phyloP scores from a whole-genome alignment of 202 grass and related monocot species.

The Cymbopogon flexuosus region DNA sequence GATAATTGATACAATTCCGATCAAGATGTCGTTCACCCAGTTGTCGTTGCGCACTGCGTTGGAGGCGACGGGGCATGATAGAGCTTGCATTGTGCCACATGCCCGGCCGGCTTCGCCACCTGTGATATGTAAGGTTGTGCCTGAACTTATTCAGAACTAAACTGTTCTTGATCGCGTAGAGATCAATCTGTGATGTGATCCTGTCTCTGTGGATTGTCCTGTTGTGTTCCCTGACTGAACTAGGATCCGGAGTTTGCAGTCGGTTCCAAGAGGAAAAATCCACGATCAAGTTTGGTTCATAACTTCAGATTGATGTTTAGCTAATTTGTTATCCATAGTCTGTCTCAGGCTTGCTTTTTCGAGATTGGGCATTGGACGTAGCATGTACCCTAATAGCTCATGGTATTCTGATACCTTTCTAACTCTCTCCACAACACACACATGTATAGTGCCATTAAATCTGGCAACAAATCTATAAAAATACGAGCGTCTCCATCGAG shows the following conservation, averaged over 20 bases:
- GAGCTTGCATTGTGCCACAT: conserved; percentile 23
- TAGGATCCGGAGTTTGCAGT: conserved; percentile 32
- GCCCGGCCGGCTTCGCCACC: conserved; percentile 43
- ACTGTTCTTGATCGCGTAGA: conserved; percentile 35
- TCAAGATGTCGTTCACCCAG: neutral
- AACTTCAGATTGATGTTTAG: neutral
- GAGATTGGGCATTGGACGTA: neutral
- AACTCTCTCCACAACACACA: too few relatives aligned
- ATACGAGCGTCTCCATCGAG: too few relatives aligned
- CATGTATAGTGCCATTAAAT: too few relatives aligned
- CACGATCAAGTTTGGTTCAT: neutral
- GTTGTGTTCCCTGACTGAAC: conserved; percentile 14
- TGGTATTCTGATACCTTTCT: too few relatives aligned
- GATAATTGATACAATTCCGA: too few relatives aligned
- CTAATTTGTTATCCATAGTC: too few relatives aligned
- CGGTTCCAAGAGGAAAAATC: conserved; percentile 37
- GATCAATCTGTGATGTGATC: neutral
- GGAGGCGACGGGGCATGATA: neutral
- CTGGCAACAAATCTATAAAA: too few relatives aligned
- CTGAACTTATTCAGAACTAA: conserved; percentile 43
- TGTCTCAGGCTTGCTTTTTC: neutral
- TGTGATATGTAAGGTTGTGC: conserved; percentile 32
- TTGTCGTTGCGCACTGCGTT: neutral
- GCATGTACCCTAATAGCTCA: too few relatives aligned
- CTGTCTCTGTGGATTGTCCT: neutral